These are phyloP conservation scores for Trichoderma endophyticum DNA, from an alignment of 2,329 filamentous ascomycete genomes.

Conservation along the genomic window DNA sequence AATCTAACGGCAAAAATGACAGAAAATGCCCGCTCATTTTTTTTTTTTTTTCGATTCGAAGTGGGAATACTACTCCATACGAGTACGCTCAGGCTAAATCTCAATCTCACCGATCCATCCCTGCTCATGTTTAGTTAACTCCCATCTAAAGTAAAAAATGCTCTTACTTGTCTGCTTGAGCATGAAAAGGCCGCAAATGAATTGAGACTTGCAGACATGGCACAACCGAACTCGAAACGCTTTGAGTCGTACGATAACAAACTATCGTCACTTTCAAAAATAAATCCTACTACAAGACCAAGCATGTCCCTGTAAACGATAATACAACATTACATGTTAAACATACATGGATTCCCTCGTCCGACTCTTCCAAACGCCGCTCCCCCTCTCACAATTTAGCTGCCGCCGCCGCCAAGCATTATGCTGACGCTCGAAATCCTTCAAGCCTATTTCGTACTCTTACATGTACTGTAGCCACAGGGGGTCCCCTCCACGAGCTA, in stretches of 20 bases:
- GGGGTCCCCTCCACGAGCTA: neutral
- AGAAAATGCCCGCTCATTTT: neutral
- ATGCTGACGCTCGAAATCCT: neutral
- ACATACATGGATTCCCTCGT: neutral
- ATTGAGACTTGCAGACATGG: neutral
- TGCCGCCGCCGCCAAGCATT: neutral
- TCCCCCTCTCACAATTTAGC: neutral
- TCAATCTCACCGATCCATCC: neutral
- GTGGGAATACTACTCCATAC: neutral
- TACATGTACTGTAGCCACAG: neutral
- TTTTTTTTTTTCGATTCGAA: neutral
- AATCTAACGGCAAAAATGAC: neutral
- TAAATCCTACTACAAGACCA: neutral
- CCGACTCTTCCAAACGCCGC: neutral
- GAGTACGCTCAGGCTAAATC: neutral
- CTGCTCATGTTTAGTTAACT: neutral
- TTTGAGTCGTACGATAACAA: neutral
- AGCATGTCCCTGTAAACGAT: neutral
- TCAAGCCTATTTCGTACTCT: neutral
- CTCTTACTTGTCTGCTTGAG: neutral
- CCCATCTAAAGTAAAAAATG: neutral
- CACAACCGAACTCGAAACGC: neutral
- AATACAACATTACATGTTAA: neutral
- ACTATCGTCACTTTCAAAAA: neutral
- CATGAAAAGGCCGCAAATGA: neutral